Base-by-base conservation (phyloP, 2,329 filamentous ascomycete species). In the Trichoderma sp. region DNA sequence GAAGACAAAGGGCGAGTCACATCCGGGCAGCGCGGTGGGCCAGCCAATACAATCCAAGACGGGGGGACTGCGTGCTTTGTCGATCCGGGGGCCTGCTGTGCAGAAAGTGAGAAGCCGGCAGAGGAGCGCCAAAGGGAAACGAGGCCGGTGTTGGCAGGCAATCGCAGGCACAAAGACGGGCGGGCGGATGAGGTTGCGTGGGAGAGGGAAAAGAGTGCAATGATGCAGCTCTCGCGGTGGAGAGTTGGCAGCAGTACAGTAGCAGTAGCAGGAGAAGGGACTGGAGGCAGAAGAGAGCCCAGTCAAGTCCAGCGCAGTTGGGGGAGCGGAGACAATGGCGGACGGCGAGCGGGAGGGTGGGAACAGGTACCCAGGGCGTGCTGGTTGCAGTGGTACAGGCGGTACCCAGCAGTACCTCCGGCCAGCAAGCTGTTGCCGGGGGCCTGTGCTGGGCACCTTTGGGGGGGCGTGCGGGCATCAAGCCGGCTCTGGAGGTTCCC, bases 311-410 rank as follows among this genome's bases (percentile, higher is more conserved):
- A 60, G 63, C 63, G 17, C 64, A 72, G 72, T 71, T 71, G 71
- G 70, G 70, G 70, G 70, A 69, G 73, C 72, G 71, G 72, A 74
- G 72, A 73, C 70, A 70, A 71, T 74, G 71, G 71, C 69, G 72
- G 71, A 73, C 63, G 69, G 69, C 68, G 70, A 71, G 68, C 68
- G 69, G 72, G 71, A 69, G 69, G 70, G 72, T 73, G 69, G 65
- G 61, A 60, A 64, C 61, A 59, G 24, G 64, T 24, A 30, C 30
- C 41, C 17, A 63, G 64, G 63, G 54, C 48, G 63, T 65, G 54
- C 24, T 17, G 6, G 24, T 14, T 21, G 30, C 57, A 34, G 45
- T 41, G 34, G 34, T 52, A 28, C 21, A 28, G 48, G 39, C n/a
- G 30, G 50, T 26, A 15, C 26, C n/a, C 41, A 55, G 44, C 58